Base-by-base conservation (phyloP, 2,329 filamentous ascomycete species). In the Fragosphaeria purpurea region DNA sequence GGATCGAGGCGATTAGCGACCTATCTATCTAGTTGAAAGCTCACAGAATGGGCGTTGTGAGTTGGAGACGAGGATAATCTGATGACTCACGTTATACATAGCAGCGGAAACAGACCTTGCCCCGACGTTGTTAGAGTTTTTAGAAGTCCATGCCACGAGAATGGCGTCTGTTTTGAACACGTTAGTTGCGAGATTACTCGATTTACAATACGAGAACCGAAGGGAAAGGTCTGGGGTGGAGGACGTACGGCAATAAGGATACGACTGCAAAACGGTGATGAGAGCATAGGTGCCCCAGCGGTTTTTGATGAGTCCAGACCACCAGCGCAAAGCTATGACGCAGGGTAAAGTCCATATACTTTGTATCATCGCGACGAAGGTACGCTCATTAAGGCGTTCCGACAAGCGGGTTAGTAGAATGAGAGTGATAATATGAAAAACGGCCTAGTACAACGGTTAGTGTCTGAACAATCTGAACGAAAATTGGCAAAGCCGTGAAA, bases 301-400 rank as follows among this genome's bases (percentile, higher is more conserved):
- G 44, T 71, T 67, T 4, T 61, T 56, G 54, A 69, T 63, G 1
- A 66, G 56, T 3, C 68, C 68, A 0, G 69, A 67, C 69, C 72
- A 74, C 48, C 66, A 70, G 13, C 63, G 64, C 4, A 82, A 64
- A 0, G 73, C 73, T 6, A 76, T 62, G 3, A 82, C 57, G 53
- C 73, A 75, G 0, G 78, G 77, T 5, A 82, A 62, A 0, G 71
- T 70, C 79, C 79, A 83, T 3, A 80, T 49, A 9, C 70, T 65
- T 41, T 71, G 70, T 0, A 73, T 38, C 50, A 73, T 67, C 12
- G 71, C 63, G 11, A 75, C 64, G 13, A 35, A 44, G 1, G 47
- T 62, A 2, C 72, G 66, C 51, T 78, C 63, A 53, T 76, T 74
- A n/a, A 75, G 48, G 44, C 61, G 65, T 52, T 77, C 74, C 0